A percentile compares a stretch with the other conserved stretches of the same genome.
These are phyloP conservation scores for Solanum chilense DNA, from an alignment of 257 asterid species.

Conservation along the genomic window DNA sequence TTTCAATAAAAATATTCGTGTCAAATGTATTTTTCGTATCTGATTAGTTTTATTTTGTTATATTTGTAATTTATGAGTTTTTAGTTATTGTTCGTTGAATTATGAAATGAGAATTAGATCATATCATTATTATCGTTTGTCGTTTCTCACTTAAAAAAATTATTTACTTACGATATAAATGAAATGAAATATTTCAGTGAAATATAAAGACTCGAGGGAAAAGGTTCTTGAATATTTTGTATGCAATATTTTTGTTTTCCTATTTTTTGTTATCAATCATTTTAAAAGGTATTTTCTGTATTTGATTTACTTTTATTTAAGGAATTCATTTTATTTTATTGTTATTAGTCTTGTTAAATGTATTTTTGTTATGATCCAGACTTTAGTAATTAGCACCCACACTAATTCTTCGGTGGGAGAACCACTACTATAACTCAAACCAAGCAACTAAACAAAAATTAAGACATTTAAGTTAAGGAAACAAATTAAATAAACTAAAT, in stretches of 20 bases:
- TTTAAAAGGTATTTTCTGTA: neutral
- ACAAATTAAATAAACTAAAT: no score
- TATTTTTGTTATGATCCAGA: no score
- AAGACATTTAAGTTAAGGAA: no score
- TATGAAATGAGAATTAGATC: neutral
- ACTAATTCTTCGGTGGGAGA: no score
- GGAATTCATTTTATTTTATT: no score
- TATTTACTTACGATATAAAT: neutral
- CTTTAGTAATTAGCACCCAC: no score
- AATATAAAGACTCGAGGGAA: neutral
- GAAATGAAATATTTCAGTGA: neutral
- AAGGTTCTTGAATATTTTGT: neutral
- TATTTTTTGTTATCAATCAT: neutral
- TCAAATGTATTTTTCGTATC: neutral
- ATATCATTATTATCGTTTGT: neutral
- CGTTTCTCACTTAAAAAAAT: neutral
- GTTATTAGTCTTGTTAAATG: no score
- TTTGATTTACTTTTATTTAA: no score
- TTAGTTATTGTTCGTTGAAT: neutral
- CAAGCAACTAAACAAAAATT: no score
- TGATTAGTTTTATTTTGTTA: neutral
- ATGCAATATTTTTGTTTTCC: neutral
- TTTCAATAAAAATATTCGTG: neutral
- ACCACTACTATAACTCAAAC: no score
- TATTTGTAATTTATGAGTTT: neutral